Conservation (phyloP, 495 filamentous ascomycete genomes). For the Thozetella sp. region DNA sequence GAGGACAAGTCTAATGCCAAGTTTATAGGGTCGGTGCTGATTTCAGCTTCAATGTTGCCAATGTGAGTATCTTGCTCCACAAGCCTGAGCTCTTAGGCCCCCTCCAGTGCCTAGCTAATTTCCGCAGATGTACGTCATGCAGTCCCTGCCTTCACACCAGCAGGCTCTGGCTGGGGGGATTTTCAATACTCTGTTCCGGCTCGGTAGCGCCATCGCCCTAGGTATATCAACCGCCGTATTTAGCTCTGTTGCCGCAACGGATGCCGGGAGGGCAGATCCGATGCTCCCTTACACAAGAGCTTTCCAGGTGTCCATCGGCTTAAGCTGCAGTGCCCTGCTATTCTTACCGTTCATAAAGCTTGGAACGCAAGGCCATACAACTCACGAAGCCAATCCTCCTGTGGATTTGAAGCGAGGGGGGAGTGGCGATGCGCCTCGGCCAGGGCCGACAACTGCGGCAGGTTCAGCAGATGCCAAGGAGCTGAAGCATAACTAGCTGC, state of each 20-base stretch:
- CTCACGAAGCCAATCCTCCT: slow-evolving; percentile 14
- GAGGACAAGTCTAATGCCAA: not conserved
- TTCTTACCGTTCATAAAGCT: slow-evolving; percentile 43
- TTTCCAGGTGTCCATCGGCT: slow-evolving; percentile 60
- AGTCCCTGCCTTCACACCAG: slow-evolving; percentile 53
- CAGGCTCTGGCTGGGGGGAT: slow-evolving; percentile 60
- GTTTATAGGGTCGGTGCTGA: slow-evolving; percentile 47
- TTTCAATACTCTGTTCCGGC: slow-evolving; percentile 57
- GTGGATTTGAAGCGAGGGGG: too few species aligned
- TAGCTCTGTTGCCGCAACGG: slow-evolving; percentile 29
- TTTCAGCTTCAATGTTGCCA: slow-evolving; percentile 63
- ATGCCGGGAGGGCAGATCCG: slow-evolving; percentile 29
- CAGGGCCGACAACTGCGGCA: not conserved
- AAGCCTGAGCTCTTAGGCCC: not conserved
- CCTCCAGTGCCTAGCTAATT: too few species aligned
- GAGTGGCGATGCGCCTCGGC: too few species aligned
- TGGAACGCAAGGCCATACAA: slow-evolving; percentile 40
- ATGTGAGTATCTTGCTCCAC: slow-evolving; percentile 37
- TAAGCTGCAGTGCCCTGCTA: slow-evolving; percentile 39
- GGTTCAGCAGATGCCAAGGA: not conserved
- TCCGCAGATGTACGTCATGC: slow-evolving; percentile 55
- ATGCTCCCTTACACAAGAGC: slow-evolving; percentile 43
- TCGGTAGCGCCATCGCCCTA: slow-evolving; percentile 52
- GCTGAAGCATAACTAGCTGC: not conserved
- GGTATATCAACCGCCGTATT: slow-evolving; percentile 54